phyloP scores from a whole-genome alignment of 768 basidiomycete genomes.

The Lactarius pseudohatsudake region DNA sequence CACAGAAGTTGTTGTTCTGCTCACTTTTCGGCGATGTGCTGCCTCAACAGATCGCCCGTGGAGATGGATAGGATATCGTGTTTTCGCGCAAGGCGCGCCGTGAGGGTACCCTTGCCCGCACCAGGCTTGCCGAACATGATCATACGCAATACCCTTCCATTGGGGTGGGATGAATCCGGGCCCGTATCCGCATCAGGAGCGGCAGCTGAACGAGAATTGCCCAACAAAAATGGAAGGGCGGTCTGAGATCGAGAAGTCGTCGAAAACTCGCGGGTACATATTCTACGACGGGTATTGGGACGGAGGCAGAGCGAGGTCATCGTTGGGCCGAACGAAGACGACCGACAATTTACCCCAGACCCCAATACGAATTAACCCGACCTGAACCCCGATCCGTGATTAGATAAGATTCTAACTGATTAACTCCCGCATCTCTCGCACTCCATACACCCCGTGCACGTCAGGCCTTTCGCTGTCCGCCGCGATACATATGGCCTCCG shows the following conservation, averaged over 20 bases:
- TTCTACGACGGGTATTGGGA: constrained; percentile 23
- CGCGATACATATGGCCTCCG: constrained; percentile 71
- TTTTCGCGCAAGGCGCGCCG: constrained; percentile 70
- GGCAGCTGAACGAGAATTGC: constrained; percentile 23
- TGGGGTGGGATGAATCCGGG: constrained; percentile 22
- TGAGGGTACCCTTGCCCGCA: constrained; percentile 83
- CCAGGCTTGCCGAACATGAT: constrained; percentile 83
- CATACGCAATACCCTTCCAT: constrained; percentile 50
- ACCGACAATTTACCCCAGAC: neutral
- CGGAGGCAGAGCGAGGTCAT: constrained; percentile 25
- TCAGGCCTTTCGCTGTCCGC: constrained; percentile 47
- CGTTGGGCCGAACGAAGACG: constrained; percentile 3
- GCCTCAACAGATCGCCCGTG: constrained; percentile 82
- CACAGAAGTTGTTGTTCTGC: constrained; percentile 25
- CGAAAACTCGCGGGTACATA: constrained; percentile 34
- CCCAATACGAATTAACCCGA: neutral
- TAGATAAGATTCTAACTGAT: constrained; percentile 51
- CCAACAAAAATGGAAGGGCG: constrained; percentile 49
- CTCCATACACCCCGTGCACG: constrained; percentile 65
- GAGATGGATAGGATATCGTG: constrained; percentile 78
- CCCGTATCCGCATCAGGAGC: constrained; percentile 19
- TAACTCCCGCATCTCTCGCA: constrained; percentile 69
- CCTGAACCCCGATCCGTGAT: constrained; percentile 15
- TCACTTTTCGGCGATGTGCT: constrained; percentile 72
- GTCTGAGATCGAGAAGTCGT: constrained; percentile 38